Base-by-base conservation (phyloP, 2,329 filamentous ascomycete genomes). In the Fusarium sp. region DNA sequence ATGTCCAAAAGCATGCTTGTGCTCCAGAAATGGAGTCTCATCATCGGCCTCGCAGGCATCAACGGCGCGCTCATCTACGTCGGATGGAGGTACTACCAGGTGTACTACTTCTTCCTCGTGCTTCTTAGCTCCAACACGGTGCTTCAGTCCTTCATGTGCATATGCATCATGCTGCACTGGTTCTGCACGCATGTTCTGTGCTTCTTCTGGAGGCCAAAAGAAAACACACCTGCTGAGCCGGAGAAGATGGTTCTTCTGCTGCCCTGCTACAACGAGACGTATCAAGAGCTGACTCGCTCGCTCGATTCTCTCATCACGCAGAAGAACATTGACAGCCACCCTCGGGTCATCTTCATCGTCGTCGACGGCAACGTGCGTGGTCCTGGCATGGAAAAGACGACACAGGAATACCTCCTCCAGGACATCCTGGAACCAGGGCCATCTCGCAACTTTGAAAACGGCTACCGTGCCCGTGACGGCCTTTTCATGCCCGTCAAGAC, bases 211-310 rank as follows among this genome's bases (percentile, higher is more conserved):
- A 58, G 60, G n/a, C 65, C 63, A 13, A 74, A 75, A 47, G 73
- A 75, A 13, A 62, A 70, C 5, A 38, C 70, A 1, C 78, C 78
- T 0, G 75, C 77, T 44, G 67, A 71, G 27, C 77, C 75, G 0
- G 79, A 82, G 63, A 74, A 73, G 44, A 73, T 82, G 71, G 78
- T 82, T 3, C 62, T 80, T 27, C 66, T 82, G 29, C 70, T 82
- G 5, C 79, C 80, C 2, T 82, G 80, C 68, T 82, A 82, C 68
- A 82, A 82, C 61, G 79, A 82, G 62, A 80, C 77, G 0, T 65
- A 70, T 7, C 71, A 80, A 5, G 80, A 82, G 57, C 67, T 80
- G 21, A 74, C 69, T 4, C 72, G 74, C 3, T 82, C 79, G 0
- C 73, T 82, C 0, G 77, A 81, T 53, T 82, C 80, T 3, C 68